phyloP scores from a whole-genome alignment of 75 land plant genomes.

The Pinus albicaulis region DNA sequence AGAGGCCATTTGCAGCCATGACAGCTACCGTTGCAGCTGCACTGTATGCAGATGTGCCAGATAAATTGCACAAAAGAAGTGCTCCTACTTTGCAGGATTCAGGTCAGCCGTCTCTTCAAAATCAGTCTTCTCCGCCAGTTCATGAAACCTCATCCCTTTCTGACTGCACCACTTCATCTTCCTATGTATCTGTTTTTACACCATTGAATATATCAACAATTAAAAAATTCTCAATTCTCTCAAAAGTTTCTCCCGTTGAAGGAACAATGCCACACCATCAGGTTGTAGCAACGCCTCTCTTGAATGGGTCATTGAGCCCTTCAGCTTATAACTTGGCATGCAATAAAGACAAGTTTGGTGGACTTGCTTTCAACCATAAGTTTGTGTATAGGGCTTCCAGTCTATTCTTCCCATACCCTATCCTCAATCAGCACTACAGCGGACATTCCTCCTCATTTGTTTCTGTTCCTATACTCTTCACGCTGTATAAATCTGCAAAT shows the following conservation, averaged over 20 bases:
- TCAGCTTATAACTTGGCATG: constrained; percentile 9
- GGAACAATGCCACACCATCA: background rate
- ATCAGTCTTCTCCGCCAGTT: background rate
- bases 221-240: constrained; percentile 12
- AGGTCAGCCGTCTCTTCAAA: background rate
- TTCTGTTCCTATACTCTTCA: constrained; percentile 32
- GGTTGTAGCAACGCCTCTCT: background rate
- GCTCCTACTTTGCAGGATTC: constrained; percentile 11
- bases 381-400: background rate
- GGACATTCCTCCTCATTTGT: constrained; percentile 2
- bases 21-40: constrained; percentile 49
- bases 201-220: constrained; percentile 23
- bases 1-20: constrained; percentile 39
- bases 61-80: constrained; percentile 21
- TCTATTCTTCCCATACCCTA: background rate
- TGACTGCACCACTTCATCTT: constrained; percentile 9
- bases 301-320: constrained; percentile 8
- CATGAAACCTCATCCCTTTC: background rate
- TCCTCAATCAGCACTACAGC: background rate
- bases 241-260: background rate
- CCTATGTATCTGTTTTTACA: constrained; percentile 20
- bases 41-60: constrained; percentile 40
- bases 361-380: background rate
- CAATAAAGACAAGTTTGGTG: background rate
- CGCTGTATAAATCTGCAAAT: constrained; percentile 38